phyloP scores from a whole-genome alignment of 2,329 filamentous ascomycete genomes.

The Verticillium longisporum region DNA sequence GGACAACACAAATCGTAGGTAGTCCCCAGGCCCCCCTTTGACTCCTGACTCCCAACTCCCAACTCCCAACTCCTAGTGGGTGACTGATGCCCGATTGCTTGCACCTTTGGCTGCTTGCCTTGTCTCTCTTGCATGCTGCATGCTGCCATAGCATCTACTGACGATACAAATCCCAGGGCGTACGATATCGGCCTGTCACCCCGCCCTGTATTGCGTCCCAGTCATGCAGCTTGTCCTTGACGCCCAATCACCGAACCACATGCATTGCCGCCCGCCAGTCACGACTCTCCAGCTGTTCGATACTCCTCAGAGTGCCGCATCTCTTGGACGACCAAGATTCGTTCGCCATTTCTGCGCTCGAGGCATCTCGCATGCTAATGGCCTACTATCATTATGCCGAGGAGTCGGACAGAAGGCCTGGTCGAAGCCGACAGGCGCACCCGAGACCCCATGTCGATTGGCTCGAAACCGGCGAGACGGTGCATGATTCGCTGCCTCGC shows the following conservation, averaged over 20 bases:
- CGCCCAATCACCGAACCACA: conserved; percentile 10
- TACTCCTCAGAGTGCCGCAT: neutral
- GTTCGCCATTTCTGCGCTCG: conserved; percentile 3
- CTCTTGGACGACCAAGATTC: neutral
- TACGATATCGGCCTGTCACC: conserved; percentile 7
- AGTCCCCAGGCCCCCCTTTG: neutral
- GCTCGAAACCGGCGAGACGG: conserved; percentile 17
- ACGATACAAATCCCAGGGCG: conserved; percentile 9
- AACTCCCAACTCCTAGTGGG: neutral
- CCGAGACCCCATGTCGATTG: conserved; percentile 22
- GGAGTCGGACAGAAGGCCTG: conserved; percentile 10
- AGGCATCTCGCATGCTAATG: conserved; percentile 12
- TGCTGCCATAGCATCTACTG: neutral
- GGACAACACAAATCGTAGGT: neutral
- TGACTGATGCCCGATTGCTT: conserved; percentile 11
- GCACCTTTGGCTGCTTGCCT: neutral
- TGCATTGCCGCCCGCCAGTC: conserved; percentile 9
- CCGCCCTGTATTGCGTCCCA: conserved; percentile 8
- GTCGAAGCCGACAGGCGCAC: conserved; percentile 11
- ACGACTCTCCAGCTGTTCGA: conserved; percentile 11
- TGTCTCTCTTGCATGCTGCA: neutral
- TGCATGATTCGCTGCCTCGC: conserved; percentile 27
- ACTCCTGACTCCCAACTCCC: neutral
- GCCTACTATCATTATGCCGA: conserved; percentile 11
- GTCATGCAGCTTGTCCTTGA: conserved; percentile 6